These are phyloP conservation scores for Inga laurina DNA, from an alignment of 306 rosid genomes.

Conservation along the genomic window DNA sequence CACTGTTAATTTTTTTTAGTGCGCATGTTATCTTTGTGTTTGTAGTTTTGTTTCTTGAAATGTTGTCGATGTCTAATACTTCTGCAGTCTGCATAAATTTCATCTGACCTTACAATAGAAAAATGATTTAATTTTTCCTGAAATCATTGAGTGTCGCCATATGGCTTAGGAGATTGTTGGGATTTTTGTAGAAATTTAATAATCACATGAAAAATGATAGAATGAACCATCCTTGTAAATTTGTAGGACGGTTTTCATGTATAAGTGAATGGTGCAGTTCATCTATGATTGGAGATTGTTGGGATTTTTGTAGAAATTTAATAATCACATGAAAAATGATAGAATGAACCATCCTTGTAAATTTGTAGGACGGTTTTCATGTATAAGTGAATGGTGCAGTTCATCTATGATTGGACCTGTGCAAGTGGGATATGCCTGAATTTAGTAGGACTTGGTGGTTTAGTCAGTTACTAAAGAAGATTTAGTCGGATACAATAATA, in stretches of 20 bases:
- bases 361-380: conserved; percentile 15
- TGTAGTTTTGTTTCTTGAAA: not conserved
- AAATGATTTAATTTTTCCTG: conserved; percentile 15
- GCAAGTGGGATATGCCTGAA: not conserved
- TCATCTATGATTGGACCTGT: not conserved
- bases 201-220: conserved; percentile 2
- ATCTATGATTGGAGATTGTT: not conserved
- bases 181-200: conserved; percentile 14
- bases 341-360: conserved; percentile 1
- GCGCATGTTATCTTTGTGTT: conserved; percentile 2
- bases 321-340: conserved; percentile 6
- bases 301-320: conserved; percentile 17
- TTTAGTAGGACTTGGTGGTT: conserved; percentile 22
- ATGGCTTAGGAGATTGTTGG: conserved; percentile 15
- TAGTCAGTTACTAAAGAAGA: conserved; percentile 1
- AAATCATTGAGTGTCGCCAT: not conserved
- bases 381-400: conserved; percentile 1
- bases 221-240: conserved; percentile 9
- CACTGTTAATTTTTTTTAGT: conserved; percentile 13
- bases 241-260: conserved; percentile 6
- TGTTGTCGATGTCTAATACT: not conserved
- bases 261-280: conserved; percentile 15
- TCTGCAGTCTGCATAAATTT: not conserved
- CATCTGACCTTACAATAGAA: conserved; percentile 13
- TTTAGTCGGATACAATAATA: not conserved